Evolutionary conservation across 805 yeast genomes (phyloP).

Genomic region (Tetrapisispora namnaoensis): DNA sequence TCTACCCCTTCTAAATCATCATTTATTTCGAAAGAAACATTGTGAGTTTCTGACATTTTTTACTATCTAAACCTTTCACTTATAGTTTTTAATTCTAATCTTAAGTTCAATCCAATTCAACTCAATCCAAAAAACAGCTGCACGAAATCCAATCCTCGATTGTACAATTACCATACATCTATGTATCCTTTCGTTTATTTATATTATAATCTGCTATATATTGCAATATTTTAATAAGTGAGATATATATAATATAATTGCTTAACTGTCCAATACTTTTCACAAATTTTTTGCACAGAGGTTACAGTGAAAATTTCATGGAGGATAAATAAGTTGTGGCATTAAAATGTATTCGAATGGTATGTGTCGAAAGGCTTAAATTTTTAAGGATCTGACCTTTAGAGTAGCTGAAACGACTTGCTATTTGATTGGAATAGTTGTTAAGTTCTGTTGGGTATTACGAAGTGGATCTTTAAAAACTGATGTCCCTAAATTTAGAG

Average conservation of each 20-base stretch:
- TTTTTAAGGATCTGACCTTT: background rate
- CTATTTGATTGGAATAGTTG: too few species aligned
- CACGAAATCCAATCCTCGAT: too few species aligned
- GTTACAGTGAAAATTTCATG: background rate
- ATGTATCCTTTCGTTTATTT: too few species aligned
- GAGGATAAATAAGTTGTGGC: too few species aligned
- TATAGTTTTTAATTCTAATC: too few species aligned
- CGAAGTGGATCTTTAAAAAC: background rate
- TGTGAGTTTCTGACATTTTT: background rate
- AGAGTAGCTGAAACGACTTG: background rate
- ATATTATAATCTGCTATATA: too few species aligned
- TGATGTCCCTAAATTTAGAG: background rate
- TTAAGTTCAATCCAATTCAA: too few species aligned
- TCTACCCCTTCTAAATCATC: slow-evolving; percentile 24
- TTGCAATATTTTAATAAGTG: too few species aligned
- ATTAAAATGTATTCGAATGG: background rate
- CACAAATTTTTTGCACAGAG: background rate
- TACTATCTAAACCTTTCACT: too few species aligned
- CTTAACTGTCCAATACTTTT: slow-evolving; percentile 1
- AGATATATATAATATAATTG: background rate
- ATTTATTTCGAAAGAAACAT: slow-evolving; percentile 8
- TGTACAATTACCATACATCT: too few species aligned
- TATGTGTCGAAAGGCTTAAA: background rate
- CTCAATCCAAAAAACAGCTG: too few species aligned
- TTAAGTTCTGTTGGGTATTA: too few species aligned